Evolutionary conservation across 345 rosid genomes (phyloP).

Genomic region (Melastoma malabathricum): DNA sequence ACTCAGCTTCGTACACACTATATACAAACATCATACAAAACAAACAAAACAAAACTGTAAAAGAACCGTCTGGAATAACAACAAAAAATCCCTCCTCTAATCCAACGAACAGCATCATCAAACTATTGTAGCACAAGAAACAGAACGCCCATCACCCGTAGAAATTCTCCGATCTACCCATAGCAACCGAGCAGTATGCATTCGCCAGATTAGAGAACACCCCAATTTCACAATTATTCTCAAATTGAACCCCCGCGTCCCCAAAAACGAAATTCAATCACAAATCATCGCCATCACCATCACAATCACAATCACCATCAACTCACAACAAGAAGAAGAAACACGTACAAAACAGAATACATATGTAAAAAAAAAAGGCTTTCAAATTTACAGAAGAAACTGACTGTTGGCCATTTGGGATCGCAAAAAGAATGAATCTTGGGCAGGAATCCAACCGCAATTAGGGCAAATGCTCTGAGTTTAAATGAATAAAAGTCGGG

Average conservation of each 20-base stretch:
- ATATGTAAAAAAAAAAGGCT: too few relatives aligned
- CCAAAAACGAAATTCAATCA: too few relatives aligned
- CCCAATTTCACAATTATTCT: conserved; percentile 74
- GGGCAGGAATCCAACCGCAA: too few relatives aligned
- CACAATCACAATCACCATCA: too few relatives aligned
- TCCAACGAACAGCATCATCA: background rate
- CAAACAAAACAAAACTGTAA: conserved; percentile 4
- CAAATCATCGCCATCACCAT: too few relatives aligned
- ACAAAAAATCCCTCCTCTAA: background rate
- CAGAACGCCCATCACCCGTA: conserved; percentile 38
- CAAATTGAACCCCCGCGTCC: conserved; percentile 66
- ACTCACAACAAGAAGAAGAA: too few relatives aligned
- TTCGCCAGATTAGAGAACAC: conserved; percentile 80
- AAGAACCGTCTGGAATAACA: background rate
- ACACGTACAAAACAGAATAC: too few relatives aligned
- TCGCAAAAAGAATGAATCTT: too few relatives aligned
- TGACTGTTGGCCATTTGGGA: too few relatives aligned
- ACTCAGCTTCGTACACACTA: conserved; percentile 75
- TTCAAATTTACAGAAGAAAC: too few relatives aligned
- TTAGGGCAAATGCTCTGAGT: too few relatives aligned
- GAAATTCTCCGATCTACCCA: conserved; percentile 73
- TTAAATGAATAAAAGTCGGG: too few relatives aligned
- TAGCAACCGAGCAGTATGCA: conserved; percentile 82
- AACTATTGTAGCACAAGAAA: background rate
- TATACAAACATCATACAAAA: background rate